phyloP scores from a whole-genome alignment of 768 basidiomycete species.

The Floccularia luteovirens region DNA sequence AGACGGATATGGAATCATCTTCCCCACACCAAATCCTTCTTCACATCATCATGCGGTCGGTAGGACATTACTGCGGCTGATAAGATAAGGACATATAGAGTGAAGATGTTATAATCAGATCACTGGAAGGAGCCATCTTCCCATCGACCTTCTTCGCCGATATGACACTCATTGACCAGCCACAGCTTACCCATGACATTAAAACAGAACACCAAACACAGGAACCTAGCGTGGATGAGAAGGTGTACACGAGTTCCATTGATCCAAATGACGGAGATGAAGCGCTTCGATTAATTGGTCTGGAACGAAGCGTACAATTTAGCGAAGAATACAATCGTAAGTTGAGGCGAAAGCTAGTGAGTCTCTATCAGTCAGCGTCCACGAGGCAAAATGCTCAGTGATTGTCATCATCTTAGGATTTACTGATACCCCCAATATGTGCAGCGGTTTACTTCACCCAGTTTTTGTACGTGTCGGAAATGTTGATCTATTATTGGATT shows the following conservation, averaged over 20 bases:
- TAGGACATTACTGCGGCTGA: no score
- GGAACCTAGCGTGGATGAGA: conserved; percentile 19
- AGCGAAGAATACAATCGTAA: conserved; percentile 53
- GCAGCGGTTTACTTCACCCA: conserved; percentile 67
- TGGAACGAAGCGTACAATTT: conserved; percentile 40
- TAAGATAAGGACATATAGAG: no score
- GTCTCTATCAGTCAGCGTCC: conserved; percentile 6
- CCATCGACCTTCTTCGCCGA: no score
- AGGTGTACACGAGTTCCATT: conserved; percentile 23
- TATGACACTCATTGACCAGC: no score
- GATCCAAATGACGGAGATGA: conserved; percentile 45
- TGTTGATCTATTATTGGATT: not conserved
- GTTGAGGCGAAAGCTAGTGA: conserved; percentile 51
- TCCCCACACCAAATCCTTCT: no score
- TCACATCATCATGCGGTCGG: no score
- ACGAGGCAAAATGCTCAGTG: not conserved
- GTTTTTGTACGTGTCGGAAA: conserved; percentile 36
- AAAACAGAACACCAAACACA: conserved; percentile 10
- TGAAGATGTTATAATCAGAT: no score
- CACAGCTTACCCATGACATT: conserved; percentile 7
- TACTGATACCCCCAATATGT: conserved; percentile 44
- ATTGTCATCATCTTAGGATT: conserved; percentile 33
- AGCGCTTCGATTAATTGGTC: conserved; percentile 52
- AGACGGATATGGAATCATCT: no score
- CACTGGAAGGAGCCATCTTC: no score